Evolutionary conservation across 805 yeast species (phyloP), one percentile per base, ranked within the genome.

Genomic region (Wilhelminamyces savonicus): DNA sequence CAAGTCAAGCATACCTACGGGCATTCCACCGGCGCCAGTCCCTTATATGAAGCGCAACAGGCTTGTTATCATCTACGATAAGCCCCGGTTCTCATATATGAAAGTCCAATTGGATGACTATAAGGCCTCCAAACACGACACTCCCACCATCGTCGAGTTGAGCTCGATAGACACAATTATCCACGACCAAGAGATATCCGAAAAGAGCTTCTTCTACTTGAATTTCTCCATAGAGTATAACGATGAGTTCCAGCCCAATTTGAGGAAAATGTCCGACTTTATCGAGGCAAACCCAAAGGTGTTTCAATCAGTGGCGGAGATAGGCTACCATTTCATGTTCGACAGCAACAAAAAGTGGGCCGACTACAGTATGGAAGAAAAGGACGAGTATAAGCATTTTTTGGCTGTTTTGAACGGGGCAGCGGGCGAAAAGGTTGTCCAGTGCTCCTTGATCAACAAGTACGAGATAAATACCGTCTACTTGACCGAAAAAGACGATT

Each of bases 391-490:
- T 36, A 28, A 30, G 2, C 27, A 25, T 11, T 56, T 59, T 23
- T 28, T 62, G 6, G 43, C 44, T 2, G 34, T 36, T 0, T 33
- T 63, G 23, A 39, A 31, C 21, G 34, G 41, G 10, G 32, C 36
- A 3, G 57, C 46, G 3, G 56, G 50, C 3, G 40, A 32, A 4
- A 57, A 57, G 30, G 59, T 65, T 3, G 39, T 34, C 1, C 70
- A 65, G 21, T 54, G 61, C 29, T 63, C 71, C 6, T 38, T 62
- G n/a, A 48, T 63, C 16, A 46, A 51, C 36, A 64, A 64, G 33
- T 58, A 57, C 35, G 56, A 58, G 28, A 37, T 49, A 38, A 48
- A 46, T 27, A 54, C 62, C 2, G 53, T 51, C 7, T 57, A 54
- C 34, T 31, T 57, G 24, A 59, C 66, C 1, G 66, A 53, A 21